phyloP scores from a whole-genome alignment of 177 flowering plant species.

The Viscum album region DNA sequence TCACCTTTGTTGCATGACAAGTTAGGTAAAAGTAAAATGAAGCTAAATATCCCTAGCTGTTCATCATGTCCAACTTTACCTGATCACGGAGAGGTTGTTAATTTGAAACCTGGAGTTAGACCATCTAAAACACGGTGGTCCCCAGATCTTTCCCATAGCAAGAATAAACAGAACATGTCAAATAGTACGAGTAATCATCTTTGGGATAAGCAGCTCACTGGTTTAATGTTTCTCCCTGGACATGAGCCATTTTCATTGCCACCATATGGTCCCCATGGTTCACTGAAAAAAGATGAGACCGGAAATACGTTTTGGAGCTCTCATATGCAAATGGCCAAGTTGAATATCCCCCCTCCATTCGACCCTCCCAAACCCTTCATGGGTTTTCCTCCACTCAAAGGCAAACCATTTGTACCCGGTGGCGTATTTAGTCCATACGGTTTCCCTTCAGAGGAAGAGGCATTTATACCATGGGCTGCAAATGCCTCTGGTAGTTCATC shows the following conservation, averaged over 20 bases:
- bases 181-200: slow-evolving; percentile 11
- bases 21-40: slow-evolving; percentile 13
- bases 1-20: not conserved
- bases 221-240: slow-evolving; percentile 1
- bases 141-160: not conserved
- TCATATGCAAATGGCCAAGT: not conserved
- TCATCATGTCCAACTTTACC: slow-evolving; percentile 2
- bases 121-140: slow-evolving; percentile 9
- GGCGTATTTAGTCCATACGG: slow-evolving; percentile 1
- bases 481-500: slow-evolving; percentile 15
- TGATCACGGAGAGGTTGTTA: not conserved
- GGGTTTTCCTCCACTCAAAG: not conserved
- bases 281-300: not conserved
- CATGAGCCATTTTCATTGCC: slow-evolving; percentile 5
- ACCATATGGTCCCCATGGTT: not conserved
- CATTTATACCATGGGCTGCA: slow-evolving; percentile 1
- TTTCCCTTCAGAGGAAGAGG: slow-evolving; percentile 11
- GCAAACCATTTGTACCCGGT: not conserved
- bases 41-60: not conserved
- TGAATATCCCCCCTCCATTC: slow-evolving; percentile 2
- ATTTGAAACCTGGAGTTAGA: slow-evolving; percentile 6
- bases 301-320: not conserved
- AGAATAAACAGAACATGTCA: slow-evolving; percentile 10
- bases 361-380: slow-evolving; percentile 9
- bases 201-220: slow-evolving; percentile 3